These are phyloP conservation scores for Trametes gibbosa DNA, from an alignment of 768 basidiomycete genomes.

Conservation along the genomic window DNA sequence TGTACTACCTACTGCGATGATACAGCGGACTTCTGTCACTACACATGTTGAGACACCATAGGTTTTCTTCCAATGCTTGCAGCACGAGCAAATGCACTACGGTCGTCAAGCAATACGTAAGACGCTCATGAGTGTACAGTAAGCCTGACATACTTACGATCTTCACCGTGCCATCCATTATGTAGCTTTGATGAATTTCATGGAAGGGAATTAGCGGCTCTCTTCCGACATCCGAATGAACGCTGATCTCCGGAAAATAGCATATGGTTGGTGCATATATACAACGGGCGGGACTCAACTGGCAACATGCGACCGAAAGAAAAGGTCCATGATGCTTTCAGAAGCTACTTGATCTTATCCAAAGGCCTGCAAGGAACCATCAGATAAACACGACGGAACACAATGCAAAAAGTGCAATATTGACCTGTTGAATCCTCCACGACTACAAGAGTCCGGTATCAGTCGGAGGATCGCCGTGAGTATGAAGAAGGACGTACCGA, in stretches of 20 bases:
- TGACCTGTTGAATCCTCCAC: slow-evolving; percentile 83
- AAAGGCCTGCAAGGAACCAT: slow-evolving; percentile 60
- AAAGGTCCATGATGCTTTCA: neutral
- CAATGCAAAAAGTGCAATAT: slow-evolving; percentile 12
- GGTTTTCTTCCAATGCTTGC: no score
- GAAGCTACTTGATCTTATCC: slow-evolving; percentile 87
- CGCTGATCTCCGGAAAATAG: slow-evolving; percentile 4
- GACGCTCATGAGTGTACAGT: no score
- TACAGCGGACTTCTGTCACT: slow-evolving; percentile 25
- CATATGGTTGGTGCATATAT: neutral
- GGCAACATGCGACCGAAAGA: neutral
- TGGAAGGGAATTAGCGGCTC: no score
- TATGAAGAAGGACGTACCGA: slow-evolving; percentile 44
- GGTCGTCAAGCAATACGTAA: no score
- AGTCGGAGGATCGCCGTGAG: slow-evolving; percentile 15
- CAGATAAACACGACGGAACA: neutral
- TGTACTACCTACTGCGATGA: slow-evolving; percentile 30
- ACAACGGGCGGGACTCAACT: neutral
- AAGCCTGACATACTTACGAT: no score
- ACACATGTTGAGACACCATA: neutral
- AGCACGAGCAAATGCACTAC: no score
- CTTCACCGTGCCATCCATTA: no score
- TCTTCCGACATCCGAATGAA: neutral
- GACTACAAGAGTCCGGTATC: slow-evolving; percentile 39
- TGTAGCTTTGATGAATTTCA: no score